These are phyloP conservation scores for Pleoardoris graminearum DNA, from an alignment of 2,329 filamentous ascomycete species.

Conservation along the genomic window DNA sequence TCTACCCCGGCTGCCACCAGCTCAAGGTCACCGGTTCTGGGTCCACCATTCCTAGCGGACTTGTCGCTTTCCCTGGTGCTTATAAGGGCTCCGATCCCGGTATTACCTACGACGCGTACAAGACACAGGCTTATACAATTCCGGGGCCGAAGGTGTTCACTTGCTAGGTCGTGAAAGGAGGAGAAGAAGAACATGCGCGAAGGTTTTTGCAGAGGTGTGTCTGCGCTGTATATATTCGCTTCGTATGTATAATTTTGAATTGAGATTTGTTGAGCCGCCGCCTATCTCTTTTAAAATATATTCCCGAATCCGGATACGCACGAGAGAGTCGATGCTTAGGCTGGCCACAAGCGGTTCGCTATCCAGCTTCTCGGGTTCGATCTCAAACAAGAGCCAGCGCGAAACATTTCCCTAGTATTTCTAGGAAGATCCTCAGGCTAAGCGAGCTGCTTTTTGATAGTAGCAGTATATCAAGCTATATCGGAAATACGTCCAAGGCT, in stretches of 20 bases:
- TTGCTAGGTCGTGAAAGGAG: slow-evolving; percentile 14
- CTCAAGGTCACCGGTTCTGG: slow-evolving; percentile 58
- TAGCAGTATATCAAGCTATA: no score
- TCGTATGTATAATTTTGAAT: not conserved
- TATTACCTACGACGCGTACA: slow-evolving; percentile 58
- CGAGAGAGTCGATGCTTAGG: no score
- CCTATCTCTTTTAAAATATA: no score
- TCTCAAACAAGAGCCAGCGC: no score
- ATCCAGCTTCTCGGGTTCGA: no score
- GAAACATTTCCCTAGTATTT: no score
- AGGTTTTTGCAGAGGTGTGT: not conserved
- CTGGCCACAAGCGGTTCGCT: no score
- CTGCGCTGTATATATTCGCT: slow-evolving; percentile 4
- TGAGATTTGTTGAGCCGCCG: not conserved
- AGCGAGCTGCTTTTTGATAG: no score
- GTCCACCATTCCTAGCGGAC: slow-evolving; percentile 45
- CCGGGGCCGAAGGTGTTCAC: slow-evolving; percentile 19
- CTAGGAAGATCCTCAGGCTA: no score
- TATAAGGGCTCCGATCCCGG: slow-evolving; percentile 57
- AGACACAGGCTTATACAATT: slow-evolving; percentile 24
- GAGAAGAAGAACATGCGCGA: not conserved
- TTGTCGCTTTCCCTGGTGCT: slow-evolving; percentile 59
- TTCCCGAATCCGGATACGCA: no score
- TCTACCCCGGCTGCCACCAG: slow-evolving; percentile 63
- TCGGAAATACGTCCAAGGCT: no score